phyloP scores from a whole-genome alignment of 495 filamentous ascomycete genomes.

The Collariella sp. region DNA sequence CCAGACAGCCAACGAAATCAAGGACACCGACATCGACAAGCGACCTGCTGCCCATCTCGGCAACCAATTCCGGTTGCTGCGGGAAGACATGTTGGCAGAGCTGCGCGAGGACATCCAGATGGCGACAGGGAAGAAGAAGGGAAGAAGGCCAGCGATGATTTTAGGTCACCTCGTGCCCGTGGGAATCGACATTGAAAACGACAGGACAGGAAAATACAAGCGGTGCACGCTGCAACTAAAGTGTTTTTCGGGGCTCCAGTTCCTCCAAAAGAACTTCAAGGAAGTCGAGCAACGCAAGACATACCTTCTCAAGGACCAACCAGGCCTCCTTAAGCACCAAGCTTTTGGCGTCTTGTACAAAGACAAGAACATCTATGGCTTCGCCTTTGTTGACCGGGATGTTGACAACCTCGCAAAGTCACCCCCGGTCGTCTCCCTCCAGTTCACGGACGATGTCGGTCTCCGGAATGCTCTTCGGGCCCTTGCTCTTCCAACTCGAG shows the following conservation, averaged over 20 bases:
- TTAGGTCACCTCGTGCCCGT: slow-evolving; percentile 20
- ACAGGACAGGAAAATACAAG: slow-evolving; percentile 15
- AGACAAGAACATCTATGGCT: slow-evolving; percentile 47
- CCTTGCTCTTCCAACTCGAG: slow-evolving; percentile 36
- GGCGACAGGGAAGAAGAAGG: slow-evolving; percentile 36
- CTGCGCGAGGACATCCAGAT: slow-evolving; percentile 52
- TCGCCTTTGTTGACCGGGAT: slow-evolving; percentile 52
- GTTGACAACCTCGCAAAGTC: slow-evolving; percentile 40
- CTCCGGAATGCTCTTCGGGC: slow-evolving; percentile 29
- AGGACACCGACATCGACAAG: slow-evolving; percentile 23
- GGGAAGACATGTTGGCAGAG: slow-evolving; percentile 66
- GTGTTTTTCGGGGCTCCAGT: slow-evolving; percentile 38
- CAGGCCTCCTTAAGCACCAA: slow-evolving; percentile 48
- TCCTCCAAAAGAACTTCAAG: slow-evolving; percentile 24
- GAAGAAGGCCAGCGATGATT: slow-evolving; percentile 24
- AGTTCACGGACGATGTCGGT: slow-evolving; percentile 37
- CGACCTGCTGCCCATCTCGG: slow-evolving; percentile 53
- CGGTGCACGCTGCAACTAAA: slow-evolving; percentile 40
- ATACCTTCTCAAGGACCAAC: slow-evolving; percentile 41
- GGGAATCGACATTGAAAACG: slow-evolving; percentile 24
- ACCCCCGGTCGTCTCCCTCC: slow-evolving; percentile 46
- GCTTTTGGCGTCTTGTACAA: slow-evolving; percentile 52
- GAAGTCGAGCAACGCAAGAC: slow-evolving; percentile 31
- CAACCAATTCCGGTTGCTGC: slow-evolving; percentile 69
- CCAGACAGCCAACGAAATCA: slow-evolving; percentile 37